These are phyloP conservation scores for Blastomyces gilchristii DNA, from an alignment of 2,329 filamentous ascomycete genomes.

Conservation along the genomic window DNA sequence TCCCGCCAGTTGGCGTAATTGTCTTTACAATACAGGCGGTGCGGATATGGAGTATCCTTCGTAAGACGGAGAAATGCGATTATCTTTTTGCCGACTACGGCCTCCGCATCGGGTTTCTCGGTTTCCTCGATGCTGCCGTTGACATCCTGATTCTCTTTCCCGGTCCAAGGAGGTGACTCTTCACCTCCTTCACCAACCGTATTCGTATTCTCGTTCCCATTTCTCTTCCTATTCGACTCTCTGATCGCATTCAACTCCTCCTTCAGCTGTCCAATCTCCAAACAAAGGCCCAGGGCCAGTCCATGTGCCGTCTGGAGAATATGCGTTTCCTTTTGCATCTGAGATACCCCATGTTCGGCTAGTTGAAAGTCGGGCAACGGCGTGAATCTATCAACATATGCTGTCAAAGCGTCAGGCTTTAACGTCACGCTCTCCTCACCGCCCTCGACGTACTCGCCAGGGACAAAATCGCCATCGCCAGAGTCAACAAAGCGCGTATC, in stretches of 20 bases:
- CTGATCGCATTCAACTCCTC: conserved; percentile 1
- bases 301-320: background rate
- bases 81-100: conserved; percentile 6
- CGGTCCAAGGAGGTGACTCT: background rate
- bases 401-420: no score
- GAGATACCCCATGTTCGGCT: background rate
- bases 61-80: conserved; percentile 4
- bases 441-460: background rate
- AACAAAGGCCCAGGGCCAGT: background rate
- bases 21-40: conserved; percentile 3
- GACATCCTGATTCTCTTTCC: background rate
- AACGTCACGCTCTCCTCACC: background rate
- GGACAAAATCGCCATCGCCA: background rate
- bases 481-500: background rate
- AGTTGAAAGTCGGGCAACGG: background rate
- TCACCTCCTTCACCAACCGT: background rate
- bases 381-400: no score
- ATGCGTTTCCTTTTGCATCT: background rate
- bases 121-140: background rate
- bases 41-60: background rate
- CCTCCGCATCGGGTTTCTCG: conserved; percentile 1
- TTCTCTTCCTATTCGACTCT: background rate
- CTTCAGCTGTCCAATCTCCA: conserved; percentile 3
- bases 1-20: conserved; percentile 5
- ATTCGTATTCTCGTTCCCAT: background rate